Percentiles rank a stretch among this genome's conserved stretches.
phyloP scores from a whole-genome alignment of 768 basidiomycete genomes.

The Boletus sp. region DNA sequence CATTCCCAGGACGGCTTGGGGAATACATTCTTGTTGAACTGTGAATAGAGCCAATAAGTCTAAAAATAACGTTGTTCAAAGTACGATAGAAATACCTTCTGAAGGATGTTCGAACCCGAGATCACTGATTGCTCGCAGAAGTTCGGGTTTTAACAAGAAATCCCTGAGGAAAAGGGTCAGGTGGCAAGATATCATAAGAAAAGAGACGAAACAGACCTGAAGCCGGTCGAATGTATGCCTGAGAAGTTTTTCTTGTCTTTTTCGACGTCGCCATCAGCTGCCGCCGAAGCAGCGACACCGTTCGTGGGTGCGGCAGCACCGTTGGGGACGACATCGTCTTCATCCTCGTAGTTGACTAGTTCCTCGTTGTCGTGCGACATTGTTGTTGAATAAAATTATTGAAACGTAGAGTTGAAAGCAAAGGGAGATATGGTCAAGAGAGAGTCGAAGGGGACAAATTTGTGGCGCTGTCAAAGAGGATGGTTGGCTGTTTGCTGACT shows the following conservation, averaged over 20 bases:
- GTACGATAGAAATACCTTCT: conserved; percentile 62
- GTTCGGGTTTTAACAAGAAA: conserved; percentile 95
- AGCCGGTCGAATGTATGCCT: conserved; percentile 99
- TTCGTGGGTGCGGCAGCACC: conserved; percentile 47
- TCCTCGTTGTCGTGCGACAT: conserved; percentile 90
- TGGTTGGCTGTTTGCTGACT: conserved; percentile 25
- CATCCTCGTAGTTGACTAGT: conserved; percentile 93
- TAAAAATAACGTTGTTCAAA: neutral
- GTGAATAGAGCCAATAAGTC: neutral
- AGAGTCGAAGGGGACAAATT: conserved; percentile 22
- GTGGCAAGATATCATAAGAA: neutral
- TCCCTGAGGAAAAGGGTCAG: conserved; percentile 54
- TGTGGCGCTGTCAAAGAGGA: conserved; percentile 19
- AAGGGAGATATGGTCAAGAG: conserved; percentile 17
- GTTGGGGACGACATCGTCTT: conserved; percentile 73
- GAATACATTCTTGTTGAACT: conserved; percentile 99
- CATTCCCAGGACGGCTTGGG: conserved; percentile 98
- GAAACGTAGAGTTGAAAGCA: conserved; percentile 27
- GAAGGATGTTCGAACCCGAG: conserved; percentile 99
- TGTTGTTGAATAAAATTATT: conserved; percentile 26
- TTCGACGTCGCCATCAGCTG: conserved; percentile 52
- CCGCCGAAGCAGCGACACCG: conserved; percentile 47
- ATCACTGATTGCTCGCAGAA: conserved; percentile 96
- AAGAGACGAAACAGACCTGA: conserved; percentile 60
- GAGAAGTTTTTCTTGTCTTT: conserved; percentile 98